A percentile compares a stretch with the other conserved stretches of the same genome.
These are phyloP conservation scores for Mycena galopus DNA, from an alignment of 768 basidiomycete species.

Conservation along the genomic window DNA sequence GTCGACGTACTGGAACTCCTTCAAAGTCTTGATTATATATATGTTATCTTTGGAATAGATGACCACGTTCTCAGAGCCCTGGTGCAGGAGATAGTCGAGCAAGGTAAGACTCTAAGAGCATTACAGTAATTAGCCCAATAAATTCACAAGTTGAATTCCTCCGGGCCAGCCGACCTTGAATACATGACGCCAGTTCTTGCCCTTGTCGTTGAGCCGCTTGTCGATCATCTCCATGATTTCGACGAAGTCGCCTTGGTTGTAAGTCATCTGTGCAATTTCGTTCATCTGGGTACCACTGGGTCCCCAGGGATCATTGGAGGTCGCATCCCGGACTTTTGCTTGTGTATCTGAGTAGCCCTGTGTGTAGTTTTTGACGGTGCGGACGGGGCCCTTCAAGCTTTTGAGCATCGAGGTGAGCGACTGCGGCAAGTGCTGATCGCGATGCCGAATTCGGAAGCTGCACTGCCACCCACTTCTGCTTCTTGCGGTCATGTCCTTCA, in stretches of 20 bases:
- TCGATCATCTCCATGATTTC: slow-evolving; percentile 99
- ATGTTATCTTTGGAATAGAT: slow-evolving; percentile 98
- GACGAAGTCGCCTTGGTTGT: slow-evolving; percentile 98
- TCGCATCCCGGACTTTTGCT: slow-evolving; percentile 95
- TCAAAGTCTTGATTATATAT: slow-evolving; percentile 98
- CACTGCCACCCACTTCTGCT: slow-evolving; percentile 1
- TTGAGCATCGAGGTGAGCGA: neutral
- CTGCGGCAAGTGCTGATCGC: slow-evolving; percentile 2
- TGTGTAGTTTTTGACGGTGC: slow-evolving; percentile 83
- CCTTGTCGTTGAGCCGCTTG: slow-evolving; percentile 98
- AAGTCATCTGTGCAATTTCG: slow-evolving; percentile 75
- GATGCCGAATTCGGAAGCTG: neutral
- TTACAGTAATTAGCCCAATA: neutral
- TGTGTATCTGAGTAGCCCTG: slow-evolving; percentile 96
- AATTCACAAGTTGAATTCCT: neutral
- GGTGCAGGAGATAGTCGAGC: slow-evolving; percentile 95
- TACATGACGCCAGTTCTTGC: slow-evolving; percentile 99
- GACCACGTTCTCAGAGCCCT: slow-evolving; percentile 97
- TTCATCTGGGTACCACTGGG: slow-evolving; percentile 83
- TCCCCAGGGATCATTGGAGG: slow-evolving; percentile 98
- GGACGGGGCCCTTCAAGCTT: no score
- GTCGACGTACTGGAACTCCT: slow-evolving; percentile 97
- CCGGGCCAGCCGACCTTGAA: slow-evolving; percentile 77
- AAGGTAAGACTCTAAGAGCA: slow-evolving; percentile 84
- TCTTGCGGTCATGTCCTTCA: neutral